A percentile compares a stretch with the other conserved stretches of the same genome.
These are phyloP conservation scores for Betula pendula DNA, from an alignment of 306 rosid genomes.

Conservation along the genomic window DNA sequence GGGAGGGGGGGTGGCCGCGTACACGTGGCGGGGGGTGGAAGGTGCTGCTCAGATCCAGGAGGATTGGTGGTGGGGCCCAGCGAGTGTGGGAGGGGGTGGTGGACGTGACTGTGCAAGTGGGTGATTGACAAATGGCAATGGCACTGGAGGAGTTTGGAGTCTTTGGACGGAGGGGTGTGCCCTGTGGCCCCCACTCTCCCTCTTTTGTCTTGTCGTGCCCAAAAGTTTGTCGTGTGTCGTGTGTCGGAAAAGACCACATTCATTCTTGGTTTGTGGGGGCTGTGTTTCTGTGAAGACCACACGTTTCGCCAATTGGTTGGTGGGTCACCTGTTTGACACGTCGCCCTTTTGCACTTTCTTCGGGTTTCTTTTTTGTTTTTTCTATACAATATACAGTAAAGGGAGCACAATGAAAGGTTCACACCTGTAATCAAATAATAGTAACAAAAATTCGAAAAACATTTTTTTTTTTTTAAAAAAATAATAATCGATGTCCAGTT, in stretches of 20 bases:
- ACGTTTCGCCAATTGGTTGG: not conserved
- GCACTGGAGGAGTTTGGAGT: not conserved
- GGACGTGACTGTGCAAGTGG: not conserved
- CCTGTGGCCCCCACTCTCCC: constrained; percentile 24
- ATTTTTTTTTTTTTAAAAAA: no score
- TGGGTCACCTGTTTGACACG: constrained; percentile 13
- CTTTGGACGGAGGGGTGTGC: not conserved
- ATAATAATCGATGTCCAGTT: no score
- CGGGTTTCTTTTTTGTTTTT: not conserved
- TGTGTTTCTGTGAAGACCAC: not conserved
- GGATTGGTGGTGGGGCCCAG: constrained; percentile 23
- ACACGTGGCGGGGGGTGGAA: constrained; percentile 15
- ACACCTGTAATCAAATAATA: no score
- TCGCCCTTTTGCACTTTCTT: not conserved
- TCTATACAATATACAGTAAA: no score
- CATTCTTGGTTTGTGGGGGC: not conserved
- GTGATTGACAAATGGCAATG: not conserved
- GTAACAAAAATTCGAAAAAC: no score
- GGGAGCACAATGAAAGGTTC: no score
- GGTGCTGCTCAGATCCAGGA: constrained; percentile 9
- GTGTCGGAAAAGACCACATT: constrained; percentile 2
- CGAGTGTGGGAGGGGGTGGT: not conserved
- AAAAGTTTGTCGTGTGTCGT: not conserved
- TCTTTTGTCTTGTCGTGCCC: constrained; percentile 23
- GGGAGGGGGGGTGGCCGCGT: not conserved